Base-by-base conservation (phyloP, 257 asterid genomes). In the Leptodermis oblonga region DNA sequence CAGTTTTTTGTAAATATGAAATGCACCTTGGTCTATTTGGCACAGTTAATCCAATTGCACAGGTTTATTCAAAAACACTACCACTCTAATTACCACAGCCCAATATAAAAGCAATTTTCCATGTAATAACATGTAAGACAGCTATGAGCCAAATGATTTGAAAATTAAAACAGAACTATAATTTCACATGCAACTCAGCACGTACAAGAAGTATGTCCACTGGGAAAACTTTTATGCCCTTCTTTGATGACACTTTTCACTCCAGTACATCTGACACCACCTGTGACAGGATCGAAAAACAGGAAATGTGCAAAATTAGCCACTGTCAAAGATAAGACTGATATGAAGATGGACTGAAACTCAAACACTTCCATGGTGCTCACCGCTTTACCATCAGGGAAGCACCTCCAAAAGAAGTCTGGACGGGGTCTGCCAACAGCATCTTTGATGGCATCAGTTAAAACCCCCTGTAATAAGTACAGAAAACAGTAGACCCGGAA, bases 341-440 rank as follows among this genome's bases (percentile, higher is more conserved):
- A 26, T 4, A 56, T 42, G 42, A 42, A 58, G 65, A 25, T 5
- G n/a, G n/a, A n/a, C n/a, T n/a, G n/a, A 4, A 31, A 33, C n/a
- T 8, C 10, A n/a, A 25, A 51, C 49, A 34, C n/a, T 49, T 51
- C 45, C 12, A 22, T 6, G n/a, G 36, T 26, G 34, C 71, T 63
- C 39, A 92, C 98, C 87, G 78, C 84, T 78, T 75, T 82, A 62
- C 98, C 98, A 78, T 92, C 88, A 78, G 98, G 98, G 74, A 92
- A 92, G 84, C 98, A 90, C 49, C 98, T 95, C 98, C 98, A 92
- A 42, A 88, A 92, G 86, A 92, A 92, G 74, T 92, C 98, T 5
- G 98, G 98, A 42, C 98, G 96, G 81, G 97, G 98, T 53, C 98
- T 87, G 67, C 98, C 98, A 80, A 92, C 98, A 52, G 95, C 98